These are phyloP conservation scores for Cystobasidiaceae sp. DNA, from an alignment of 1,284 basidiomycete species.

Conservation along the genomic window DNA sequence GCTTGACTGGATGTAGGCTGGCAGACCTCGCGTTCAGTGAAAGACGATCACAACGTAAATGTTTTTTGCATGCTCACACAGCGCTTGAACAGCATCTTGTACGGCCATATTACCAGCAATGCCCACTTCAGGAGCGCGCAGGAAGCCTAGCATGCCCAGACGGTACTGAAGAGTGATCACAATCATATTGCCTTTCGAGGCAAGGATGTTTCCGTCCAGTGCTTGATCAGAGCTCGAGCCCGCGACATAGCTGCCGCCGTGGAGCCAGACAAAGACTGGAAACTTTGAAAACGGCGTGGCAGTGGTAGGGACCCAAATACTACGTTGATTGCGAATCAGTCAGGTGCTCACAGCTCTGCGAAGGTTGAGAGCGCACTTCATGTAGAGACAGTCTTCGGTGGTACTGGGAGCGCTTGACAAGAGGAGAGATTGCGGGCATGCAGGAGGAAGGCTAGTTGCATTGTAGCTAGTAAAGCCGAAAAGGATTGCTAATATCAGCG, in stretches of 20 bases:
- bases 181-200: slow-evolving; percentile 64
- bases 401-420: slow-evolving; percentile 5
- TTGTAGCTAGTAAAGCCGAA: slow-evolving; percentile 20
- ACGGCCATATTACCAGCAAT: slow-evolving; percentile 37
- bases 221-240: slow-evolving; percentile 69
- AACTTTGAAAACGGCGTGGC: slow-evolving; percentile 5
- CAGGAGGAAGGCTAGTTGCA: slow-evolving; percentile 8
- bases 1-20: slow-evolving; percentile 57
- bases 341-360: background rate
- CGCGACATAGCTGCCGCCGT: slow-evolving; percentile 72
- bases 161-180: slow-evolving; percentile 82
- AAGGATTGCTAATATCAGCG: background rate
- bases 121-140: slow-evolving; percentile 12
- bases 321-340: too few relatives aligned
- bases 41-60: too few relatives aligned
- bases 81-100: slow-evolving; percentile 60
- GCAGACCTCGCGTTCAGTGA: background rate
- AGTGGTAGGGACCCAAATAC: slow-evolving; percentile 12
- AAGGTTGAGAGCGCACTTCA: slow-evolving; percentile 34
- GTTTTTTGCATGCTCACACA: slow-evolving; percentile 45
- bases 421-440: slow-evolving; percentile 22
- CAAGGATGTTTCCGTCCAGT: slow-evolving; percentile 71
- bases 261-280: slow-evolving; percentile 51
- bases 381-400: slow-evolving; percentile 37
- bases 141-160: slow-evolving; percentile 55